Evolutionary conservation across 768 basidiomycete species (phyloP).

Genomic region (Leucocoprinus sp.): DNA sequence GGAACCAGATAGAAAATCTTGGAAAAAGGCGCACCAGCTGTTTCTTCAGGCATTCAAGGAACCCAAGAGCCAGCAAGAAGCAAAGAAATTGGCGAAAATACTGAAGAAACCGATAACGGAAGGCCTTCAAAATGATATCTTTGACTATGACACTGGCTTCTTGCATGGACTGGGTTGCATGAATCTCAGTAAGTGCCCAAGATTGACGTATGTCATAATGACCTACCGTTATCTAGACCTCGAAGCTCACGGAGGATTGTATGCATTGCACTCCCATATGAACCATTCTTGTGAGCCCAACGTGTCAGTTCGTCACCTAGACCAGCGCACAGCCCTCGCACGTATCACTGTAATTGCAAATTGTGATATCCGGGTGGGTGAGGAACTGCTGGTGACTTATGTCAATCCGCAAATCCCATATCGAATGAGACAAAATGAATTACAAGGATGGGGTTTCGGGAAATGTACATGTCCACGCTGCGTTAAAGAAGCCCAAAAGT

Average conservation of each 20-base stretch:
- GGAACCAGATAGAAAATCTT: constrained; percentile 57
- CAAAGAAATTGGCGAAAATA: constrained; percentile 52
- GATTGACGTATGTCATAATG: not conserved
- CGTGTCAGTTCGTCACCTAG: constrained; percentile 68
- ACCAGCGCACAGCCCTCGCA: constrained; percentile 57
- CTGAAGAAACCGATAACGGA: constrained; percentile 40
- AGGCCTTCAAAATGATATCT: constrained; percentile 49
- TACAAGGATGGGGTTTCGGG: constrained; percentile 72
- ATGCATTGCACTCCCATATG: constrained; percentile 77
- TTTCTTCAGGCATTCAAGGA: constrained; percentile 56
- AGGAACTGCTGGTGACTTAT: constrained; percentile 75
- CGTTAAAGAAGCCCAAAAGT: constrained; percentile 42
- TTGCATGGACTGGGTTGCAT: constrained; percentile 66
- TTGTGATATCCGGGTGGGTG: constrained; percentile 51
- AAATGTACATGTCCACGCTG: constrained; percentile 65
- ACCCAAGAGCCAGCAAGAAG: constrained; percentile 39
- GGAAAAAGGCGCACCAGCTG: constrained; percentile 57
- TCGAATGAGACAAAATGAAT: constrained; percentile 38
- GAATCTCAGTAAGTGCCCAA: constrained; percentile 60
- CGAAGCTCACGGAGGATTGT: constrained; percentile 82
- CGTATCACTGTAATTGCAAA: constrained; percentile 73
- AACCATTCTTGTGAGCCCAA: constrained; percentile 85
- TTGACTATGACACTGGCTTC: constrained; percentile 66
- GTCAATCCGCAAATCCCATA: constrained; percentile 56
- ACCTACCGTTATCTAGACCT: constrained; percentile 39